Percentiles rank a stretch among this genome's conserved stretches.
These are phyloP conservation scores for Blastobotrys petasosporus DNA, from an alignment of 1,139 yeast genomes.

Conservation along the genomic window DNA sequence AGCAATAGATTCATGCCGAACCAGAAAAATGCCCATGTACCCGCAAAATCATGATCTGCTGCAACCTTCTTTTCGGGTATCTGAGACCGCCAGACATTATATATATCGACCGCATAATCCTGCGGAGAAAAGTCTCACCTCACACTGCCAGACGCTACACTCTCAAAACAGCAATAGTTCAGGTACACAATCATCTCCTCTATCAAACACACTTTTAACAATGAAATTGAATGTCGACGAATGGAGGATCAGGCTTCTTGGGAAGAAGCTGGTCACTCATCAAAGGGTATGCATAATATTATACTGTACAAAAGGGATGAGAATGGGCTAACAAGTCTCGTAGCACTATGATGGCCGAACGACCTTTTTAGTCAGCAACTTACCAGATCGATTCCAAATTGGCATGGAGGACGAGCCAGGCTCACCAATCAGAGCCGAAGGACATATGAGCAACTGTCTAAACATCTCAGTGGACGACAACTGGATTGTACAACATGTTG, in stretches of 20 bases:
- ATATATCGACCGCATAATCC: background rate
- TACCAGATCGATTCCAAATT: slow-evolving; percentile 8
- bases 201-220: background rate
- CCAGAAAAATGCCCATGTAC: no score
- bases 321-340: background rate
- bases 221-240: slow-evolving; percentile 64
- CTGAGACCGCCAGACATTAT: background rate
- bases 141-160: background rate
- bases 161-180: no score
- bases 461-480: slow-evolving; percentile 9
- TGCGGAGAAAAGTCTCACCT: background rate
- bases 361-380: slow-evolving; percentile 5
- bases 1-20: no score
- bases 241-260: slow-evolving; percentile 93
- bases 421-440: background rate
- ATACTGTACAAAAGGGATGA: background rate
- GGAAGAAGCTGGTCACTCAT: slow-evolving; percentile 38
- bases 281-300: slow-evolving; percentile 5
- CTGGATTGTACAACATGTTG: slow-evolving; percentile 8
- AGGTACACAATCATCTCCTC: no score
- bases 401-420: slow-evolving; percentile 4
- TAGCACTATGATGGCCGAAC: background rate
- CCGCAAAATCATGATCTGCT: no score
- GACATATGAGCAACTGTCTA: slow-evolving; percentile 1
- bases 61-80: no score